Percentiles rank a stretch among this genome's conserved stretches.
phyloP scores from a whole-genome alignment of 805 yeast genomes.

The Lipomyces kockii region DNA sequence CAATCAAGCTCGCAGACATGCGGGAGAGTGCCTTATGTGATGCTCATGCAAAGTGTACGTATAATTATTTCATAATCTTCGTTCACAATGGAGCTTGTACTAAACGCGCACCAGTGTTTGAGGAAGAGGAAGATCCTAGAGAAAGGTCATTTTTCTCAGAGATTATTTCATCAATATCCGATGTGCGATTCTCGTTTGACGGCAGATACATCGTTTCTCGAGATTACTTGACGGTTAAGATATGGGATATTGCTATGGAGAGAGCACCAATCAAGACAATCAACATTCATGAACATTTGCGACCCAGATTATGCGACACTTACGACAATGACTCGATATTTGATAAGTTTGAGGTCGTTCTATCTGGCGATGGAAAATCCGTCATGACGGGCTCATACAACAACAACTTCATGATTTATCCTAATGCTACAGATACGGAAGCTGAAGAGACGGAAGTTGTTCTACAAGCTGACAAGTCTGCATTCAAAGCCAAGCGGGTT shows the following conservation, averaged over 20 bases:
- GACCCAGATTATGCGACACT: constrained; percentile 93
- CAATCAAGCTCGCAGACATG: constrained; percentile 95
- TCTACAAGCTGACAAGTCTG: constrained; percentile 96
- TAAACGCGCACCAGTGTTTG: constrained; percentile 58
- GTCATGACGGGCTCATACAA: constrained; percentile 97
- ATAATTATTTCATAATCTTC: not conserved
- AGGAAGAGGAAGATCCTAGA: constrained; percentile 90
- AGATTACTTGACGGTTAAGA: constrained; percentile 95
- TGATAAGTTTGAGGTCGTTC: constrained; percentile 96
- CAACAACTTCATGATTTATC: constrained; percentile 96
- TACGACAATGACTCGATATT: constrained; percentile 98
- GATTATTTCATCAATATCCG: constrained; percentile 91
- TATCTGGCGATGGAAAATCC: constrained; percentile 88
- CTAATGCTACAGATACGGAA: constrained; percentile 54
- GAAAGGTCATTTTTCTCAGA: constrained; percentile 96
- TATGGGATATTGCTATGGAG: constrained; percentile 99
- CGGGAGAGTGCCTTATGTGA: constrained; percentile 94
- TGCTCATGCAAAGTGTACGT: constrained; percentile 60
- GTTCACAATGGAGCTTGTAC: constrained; percentile 44
- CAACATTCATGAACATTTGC: constrained; percentile 91
- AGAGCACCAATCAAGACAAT: constrained; percentile 91
- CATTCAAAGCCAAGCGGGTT: constrained; percentile 80
- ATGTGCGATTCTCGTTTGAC: constrained; percentile 86
- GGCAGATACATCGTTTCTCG: constrained; percentile 96
- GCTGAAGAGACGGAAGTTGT: constrained; percentile 65